Evolutionary conservation across 352 stramenopile genomes (phyloP).

Genomic region (Globisporangium viniferum): DNA sequence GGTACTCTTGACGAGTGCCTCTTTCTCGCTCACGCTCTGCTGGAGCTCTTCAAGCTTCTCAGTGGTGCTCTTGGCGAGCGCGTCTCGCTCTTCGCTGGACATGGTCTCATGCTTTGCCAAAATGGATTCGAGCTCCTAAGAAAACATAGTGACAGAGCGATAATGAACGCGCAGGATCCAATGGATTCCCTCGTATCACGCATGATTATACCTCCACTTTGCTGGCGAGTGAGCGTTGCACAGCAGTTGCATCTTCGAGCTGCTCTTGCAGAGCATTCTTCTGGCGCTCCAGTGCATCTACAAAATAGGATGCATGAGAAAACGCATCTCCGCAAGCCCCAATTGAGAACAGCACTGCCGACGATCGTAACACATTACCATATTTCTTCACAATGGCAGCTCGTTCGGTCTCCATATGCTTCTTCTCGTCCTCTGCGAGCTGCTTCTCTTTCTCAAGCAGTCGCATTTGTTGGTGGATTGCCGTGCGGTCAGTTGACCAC

Average conservation of each 20-base stretch:
- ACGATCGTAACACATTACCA: conserved; percentile 20
- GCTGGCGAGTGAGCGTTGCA: conserved; percentile 7
- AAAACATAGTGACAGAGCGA: neutral
- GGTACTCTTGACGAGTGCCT: conserved; percentile 40
- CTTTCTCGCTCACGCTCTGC: conserved; percentile 39
- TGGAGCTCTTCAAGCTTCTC: conserved; percentile 37
- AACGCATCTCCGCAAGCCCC: neutral
- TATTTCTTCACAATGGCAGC: conserved; percentile 27
- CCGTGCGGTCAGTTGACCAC: conserved; percentile 44
- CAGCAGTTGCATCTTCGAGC: conserved; percentile 4
- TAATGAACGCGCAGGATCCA: neutral
- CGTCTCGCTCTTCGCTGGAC: conserved; percentile 35
- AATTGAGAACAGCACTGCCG: neutral
- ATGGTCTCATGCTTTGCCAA: conserved; percentile 35
- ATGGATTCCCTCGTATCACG: neutral
- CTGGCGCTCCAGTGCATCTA: conserved; percentile 16
- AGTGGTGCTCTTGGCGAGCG: conserved; percentile 17
- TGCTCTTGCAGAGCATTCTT: conserved; percentile 17
- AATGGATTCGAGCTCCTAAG: conserved; percentile 41
- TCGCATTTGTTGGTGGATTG: conserved; percentile 45
- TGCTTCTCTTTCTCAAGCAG: conserved; percentile 58
- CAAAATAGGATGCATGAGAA: neutral
- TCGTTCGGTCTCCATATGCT: conserved; percentile 20
- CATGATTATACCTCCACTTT: conserved; percentile 20
- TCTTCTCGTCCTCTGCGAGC: conserved; percentile 32